Percentiles rank a stretch among this genome's conserved stretches.
Evolutionary conservation across 1,139 yeast genomes (phyloP).

Genomic region (Kodamaea derodonti): DNA sequence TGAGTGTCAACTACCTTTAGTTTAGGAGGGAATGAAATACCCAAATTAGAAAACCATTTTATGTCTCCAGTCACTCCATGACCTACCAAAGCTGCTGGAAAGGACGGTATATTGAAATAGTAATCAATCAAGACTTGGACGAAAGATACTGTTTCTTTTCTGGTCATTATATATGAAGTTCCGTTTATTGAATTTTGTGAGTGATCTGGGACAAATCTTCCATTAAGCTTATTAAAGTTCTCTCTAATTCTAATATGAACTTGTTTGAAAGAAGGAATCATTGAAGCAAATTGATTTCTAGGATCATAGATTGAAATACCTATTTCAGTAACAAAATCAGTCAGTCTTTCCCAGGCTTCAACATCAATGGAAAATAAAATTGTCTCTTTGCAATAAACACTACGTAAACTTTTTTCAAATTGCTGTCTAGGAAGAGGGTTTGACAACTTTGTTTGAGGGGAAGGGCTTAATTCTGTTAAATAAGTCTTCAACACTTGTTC

Average conservation of each 20-base stretch:
- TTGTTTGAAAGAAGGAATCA: constrained; percentile 43
- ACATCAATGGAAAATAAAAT: constrained; percentile 56
- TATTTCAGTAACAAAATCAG: constrained; percentile 53
- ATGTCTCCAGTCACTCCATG: constrained; percentile 67
- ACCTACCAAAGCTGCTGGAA: constrained; percentile 51
- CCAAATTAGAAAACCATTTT: constrained; percentile 45
- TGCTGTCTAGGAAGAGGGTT: constrained; percentile 12
- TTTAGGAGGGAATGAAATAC: constrained; percentile 43
- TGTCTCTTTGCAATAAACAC: constrained; percentile 27
- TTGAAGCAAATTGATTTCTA: constrained; percentile 32
- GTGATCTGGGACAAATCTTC: constrained; percentile 61
- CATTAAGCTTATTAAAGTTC: constrained; percentile 43
- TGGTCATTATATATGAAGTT: constrained; percentile 41
- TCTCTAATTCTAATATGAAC: constrained; percentile 60
- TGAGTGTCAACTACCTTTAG: constrained; percentile 49
- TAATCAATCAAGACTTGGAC: constrained; percentile 41
- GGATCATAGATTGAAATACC: constrained; percentile 72
- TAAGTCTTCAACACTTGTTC: constrained; percentile 2
- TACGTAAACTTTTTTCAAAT: constrained; percentile 23
- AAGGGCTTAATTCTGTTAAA: constrained; percentile 2
- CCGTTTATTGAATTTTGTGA: constrained; percentile 56
- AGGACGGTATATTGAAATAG: constrained; percentile 26
- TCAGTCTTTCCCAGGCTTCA: constrained; percentile 59
- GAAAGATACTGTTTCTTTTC: constrained; percentile 32
- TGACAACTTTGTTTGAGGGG: constrained; percentile 15